Base-by-base conservation (phyloP, 2,329 filamentous ascomycete genomes). In the Trichoderma gracile region DNA sequence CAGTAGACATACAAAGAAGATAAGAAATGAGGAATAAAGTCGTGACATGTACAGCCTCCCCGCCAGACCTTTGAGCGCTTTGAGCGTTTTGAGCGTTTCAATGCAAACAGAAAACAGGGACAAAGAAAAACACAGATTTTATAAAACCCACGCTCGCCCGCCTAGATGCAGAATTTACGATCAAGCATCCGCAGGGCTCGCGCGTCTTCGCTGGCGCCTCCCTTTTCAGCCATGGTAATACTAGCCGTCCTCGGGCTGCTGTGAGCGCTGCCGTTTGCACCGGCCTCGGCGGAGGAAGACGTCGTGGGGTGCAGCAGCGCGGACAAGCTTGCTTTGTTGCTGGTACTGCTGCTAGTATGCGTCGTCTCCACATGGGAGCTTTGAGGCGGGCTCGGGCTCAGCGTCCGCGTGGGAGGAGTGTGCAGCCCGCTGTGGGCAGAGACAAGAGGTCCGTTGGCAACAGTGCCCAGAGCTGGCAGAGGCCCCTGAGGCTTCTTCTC, bases 151-250 rank as follows among this genome's bases (percentile, higher is more conserved):
- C 40, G 45, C 19, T 10, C 40, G 52, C 12, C 42, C 8, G 17
- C 40, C 56, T 64, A 76, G 46, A 76, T 73, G 69, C 75, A 77
- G 69, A 85, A 85, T 69, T 84, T 84, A 68, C 82, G 79, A 74
- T 92, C 86, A 56, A 92, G 78, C 72, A 90, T 86, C 67, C 86
- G 82, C 52, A 91, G 74, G 1, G 87, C 88, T 68, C 87, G 80
- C 66, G 82, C 83, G 68, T 91, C 89, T 73, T 91, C 88, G 19
- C 82, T 78, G 55, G 84, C 86, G 5, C 81, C 83, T 27, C 71
- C 69, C 65, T 74, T 74, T 55, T 77, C 75, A 9, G 73, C 61
- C 5, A 69, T 68, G 19, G 69, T 71, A 17, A 71, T 58, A 23
- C 66, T 71, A 42, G 65, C 70, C 21, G 70, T 65, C 57, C 75